Conservation (phyloP, 2,329 filamentous ascomycete genomes). For the Dactylellina cionopaga region DNA sequence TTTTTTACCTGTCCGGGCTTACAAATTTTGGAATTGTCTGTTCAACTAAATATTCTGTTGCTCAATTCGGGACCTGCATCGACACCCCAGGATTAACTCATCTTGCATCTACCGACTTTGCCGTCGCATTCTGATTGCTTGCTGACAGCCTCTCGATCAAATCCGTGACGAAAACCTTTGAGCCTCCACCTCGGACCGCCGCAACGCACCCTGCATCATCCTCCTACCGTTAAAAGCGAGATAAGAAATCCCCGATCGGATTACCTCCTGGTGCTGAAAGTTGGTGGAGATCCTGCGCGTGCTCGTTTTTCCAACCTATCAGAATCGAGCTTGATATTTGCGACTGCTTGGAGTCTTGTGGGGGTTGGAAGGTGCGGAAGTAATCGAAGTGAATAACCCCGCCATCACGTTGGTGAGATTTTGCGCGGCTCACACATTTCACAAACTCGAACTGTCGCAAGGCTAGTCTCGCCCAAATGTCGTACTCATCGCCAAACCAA, state of each 20-base stretch:
- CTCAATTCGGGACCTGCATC: conserved; percentile 18
- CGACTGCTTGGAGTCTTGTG: conserved; percentile 22
- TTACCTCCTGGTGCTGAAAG: conserved; percentile 12
- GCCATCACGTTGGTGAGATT: conserved; percentile 39
- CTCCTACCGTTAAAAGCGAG: neutral
- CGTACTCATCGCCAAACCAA: conserved; percentile 47
- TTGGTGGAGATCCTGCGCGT: neutral
- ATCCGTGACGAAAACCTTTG: neutral
- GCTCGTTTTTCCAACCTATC: conserved; percentile 34
- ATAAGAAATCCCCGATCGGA: conserved; percentile 46
- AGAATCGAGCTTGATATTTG: conserved; percentile 5
- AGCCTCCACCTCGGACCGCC: conserved; percentile 26
- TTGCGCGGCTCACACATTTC: conserved; percentile 25
- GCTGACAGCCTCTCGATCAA: conserved; percentile 15
- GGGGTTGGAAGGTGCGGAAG: conserved; percentile 12
- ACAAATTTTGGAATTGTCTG: conserved; percentile 4
- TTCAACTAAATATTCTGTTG: conserved; percentile 4
- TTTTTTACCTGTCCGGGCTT: conserved; percentile 16
- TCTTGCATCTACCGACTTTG: conserved; percentile 13
- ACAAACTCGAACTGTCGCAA: conserved; percentile 14
- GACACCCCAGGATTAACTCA: neutral
- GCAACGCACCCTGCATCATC: conserved; percentile 35
- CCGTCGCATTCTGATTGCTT: neutral
- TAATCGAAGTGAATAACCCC: conserved; percentile 40
- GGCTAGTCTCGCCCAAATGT: conserved; percentile 32